These are phyloP conservation scores for Rhodocollybia butyracea DNA, from an alignment of 768 basidiomycete genomes.

Conservation along the genomic window DNA sequence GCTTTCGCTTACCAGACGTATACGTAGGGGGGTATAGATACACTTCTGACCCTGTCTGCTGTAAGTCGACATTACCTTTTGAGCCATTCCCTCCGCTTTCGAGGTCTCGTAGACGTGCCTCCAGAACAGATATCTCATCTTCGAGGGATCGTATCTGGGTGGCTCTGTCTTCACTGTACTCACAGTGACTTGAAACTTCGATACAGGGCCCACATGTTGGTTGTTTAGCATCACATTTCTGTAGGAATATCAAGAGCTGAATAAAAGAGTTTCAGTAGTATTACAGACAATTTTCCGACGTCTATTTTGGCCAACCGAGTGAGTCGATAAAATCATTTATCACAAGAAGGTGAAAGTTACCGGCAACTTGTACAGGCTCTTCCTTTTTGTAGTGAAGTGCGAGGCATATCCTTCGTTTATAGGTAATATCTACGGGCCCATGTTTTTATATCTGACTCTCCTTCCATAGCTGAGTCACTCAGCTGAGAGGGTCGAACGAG, in stretches of 20 bases:
- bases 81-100: conserved; percentile 20
- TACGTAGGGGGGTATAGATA: conserved; percentile 2
- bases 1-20: background rate
- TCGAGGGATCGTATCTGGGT: conserved; percentile 45
- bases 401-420: no score
- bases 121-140: conserved; percentile 40
- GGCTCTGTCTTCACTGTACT: conserved; percentile 46
- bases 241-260: background rate
- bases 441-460: no score
- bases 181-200: conserved; percentile 46
- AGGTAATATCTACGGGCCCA: no score
- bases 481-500: no score
- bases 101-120: conserved; percentile 39
- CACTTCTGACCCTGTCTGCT: conserved; percentile 8
- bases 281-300: conserved; percentile 45
- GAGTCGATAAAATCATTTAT: background rate
- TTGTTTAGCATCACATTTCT: conserved; percentile 53
- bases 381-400: conserved; percentile 36
- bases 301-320: conserved; percentile 20
- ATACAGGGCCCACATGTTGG: conserved; percentile 52
- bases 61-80: conserved; percentile 11
- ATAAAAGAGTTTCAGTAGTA: background rate
- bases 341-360: conserved; percentile 23
- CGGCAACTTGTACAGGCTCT: conserved; percentile 52
- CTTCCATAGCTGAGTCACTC: no score